Conservation (phyloP, 1,284 basidiomycete species). For the Exsudoporus floridanus region DNA sequence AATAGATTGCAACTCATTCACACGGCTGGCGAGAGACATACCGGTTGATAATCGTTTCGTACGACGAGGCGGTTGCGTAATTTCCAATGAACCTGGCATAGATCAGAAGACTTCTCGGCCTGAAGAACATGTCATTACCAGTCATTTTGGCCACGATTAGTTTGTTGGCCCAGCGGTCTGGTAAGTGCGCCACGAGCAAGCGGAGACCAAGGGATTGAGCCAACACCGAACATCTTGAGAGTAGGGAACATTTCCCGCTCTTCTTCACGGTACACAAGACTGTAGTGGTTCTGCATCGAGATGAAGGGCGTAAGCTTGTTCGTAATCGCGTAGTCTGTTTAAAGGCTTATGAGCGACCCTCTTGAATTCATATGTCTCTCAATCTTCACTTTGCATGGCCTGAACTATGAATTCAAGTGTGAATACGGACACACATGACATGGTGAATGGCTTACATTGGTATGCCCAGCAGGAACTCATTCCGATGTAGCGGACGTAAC, state of each 20-base stretch:
- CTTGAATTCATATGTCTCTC: neutral
- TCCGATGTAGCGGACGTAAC: constrained; percentile 58
- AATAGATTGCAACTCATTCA: neutral
- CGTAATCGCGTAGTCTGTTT: constrained; percentile 34
- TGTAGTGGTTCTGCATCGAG: constrained; percentile 59
- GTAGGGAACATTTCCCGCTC: constrained; percentile 58
- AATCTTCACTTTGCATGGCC: constrained; percentile 37
- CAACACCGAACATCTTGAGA: constrained; percentile 39
- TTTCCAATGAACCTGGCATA: constrained; percentile 28
- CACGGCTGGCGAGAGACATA: constrained; percentile 4
- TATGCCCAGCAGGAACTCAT: constrained; percentile 47
- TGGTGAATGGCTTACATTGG: constrained; percentile 32
- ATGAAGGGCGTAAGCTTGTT: constrained; percentile 54
- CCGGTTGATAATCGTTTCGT: constrained; percentile 33
- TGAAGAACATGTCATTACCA: constrained; percentile 14
- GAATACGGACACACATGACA: neutral
- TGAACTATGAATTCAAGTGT: constrained; percentile 27
- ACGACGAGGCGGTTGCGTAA: constrained; percentile 25
- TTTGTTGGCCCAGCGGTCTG: constrained; percentile 37
- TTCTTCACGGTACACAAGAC: constrained; percentile 52
- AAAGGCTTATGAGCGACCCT: neutral
- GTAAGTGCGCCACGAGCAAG: constrained; percentile 43
- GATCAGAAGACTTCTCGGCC: constrained; percentile 6
- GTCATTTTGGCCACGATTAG: constrained; percentile 32
- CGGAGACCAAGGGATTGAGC: constrained; percentile 45